A percentile compares a stretch with the other conserved stretches of the same genome.
phyloP scores from a whole-genome alignment of 495 filamentous ascomycete species.

The Cetradonia linearis region DNA sequence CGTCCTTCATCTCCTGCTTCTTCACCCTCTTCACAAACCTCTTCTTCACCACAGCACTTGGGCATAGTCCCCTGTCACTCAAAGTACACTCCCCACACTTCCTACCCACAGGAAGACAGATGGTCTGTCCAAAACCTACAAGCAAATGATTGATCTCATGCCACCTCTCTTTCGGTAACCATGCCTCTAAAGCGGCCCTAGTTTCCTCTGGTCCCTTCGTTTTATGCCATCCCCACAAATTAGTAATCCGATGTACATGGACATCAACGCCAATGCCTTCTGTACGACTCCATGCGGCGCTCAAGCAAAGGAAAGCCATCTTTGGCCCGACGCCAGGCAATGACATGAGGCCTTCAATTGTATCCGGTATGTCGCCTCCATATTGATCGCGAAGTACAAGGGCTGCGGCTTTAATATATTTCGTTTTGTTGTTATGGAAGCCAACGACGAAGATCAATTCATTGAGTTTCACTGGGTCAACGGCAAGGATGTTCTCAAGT shows the following conservation, averaged over 20 bases:
- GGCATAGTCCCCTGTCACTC: constrained; percentile 63
- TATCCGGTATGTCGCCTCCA: constrained; percentile 70
- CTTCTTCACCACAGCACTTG: constrained; percentile 47
- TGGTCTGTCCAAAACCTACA: constrained; percentile 82
- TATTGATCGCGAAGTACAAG: constrained; percentile 59
- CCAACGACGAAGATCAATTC: constrained; percentile 74
- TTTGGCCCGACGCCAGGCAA: constrained; percentile 93
- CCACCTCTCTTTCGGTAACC: constrained; percentile 82
- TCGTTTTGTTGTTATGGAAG: constrained; percentile 95
- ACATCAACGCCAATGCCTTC: constrained; percentile 59
- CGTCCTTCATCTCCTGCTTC: constrained; percentile 34
- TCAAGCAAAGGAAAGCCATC: constrained; percentile 92
- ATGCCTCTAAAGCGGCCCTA: constrained; percentile 61
- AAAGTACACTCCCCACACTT: constrained; percentile 77
- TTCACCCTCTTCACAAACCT: constrained; percentile 37
- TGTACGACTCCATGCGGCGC: constrained; percentile 51
- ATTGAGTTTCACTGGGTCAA: constrained; percentile 60
- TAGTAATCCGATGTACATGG: constrained; percentile 80
- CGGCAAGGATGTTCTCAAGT: constrained; percentile 67
- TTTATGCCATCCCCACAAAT: constrained; percentile 89
- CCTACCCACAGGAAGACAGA: constrained; percentile 71
- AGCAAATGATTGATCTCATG: constrained; percentile 89
- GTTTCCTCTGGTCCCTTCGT: constrained; percentile 83
- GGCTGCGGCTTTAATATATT: constrained; percentile 73
- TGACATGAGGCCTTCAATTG: constrained; percentile 63